A percentile compares a stretch with the other conserved stretches of the same genome.
Evolutionary conservation across 495 filamentous ascomycete species (phyloP).

Genomic region (Viridothelium virens): DNA sequence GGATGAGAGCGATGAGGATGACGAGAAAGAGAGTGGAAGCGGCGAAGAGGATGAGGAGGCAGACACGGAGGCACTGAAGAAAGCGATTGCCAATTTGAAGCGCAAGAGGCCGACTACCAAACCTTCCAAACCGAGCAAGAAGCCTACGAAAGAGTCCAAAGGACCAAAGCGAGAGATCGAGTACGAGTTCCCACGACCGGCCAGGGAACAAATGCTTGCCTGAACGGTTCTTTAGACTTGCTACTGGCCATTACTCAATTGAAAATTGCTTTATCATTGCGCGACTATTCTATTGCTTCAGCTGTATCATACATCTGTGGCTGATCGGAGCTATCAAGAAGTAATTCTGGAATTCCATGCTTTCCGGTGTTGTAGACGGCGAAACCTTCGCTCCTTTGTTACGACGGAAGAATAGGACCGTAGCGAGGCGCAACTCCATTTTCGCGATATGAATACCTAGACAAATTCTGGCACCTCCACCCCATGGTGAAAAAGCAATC

Average conservation of each 20-base stretch:
- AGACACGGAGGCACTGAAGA: conserved; percentile 32
- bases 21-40: conserved; percentile 40
- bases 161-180: conserved; percentile 42
- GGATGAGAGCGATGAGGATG: conserved; percentile 33
- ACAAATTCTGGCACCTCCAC: conserved; percentile 23
- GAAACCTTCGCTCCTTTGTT: conserved; percentile 14
- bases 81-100: conserved; percentile 37
- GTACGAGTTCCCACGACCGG: conserved; percentile 41
- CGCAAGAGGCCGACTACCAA: conserved; percentile 38
- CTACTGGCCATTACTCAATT: background rate
- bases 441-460: conserved; percentile 27
- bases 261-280: background rate
- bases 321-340: conserved; percentile 28
- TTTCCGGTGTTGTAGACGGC: conserved; percentile 16
- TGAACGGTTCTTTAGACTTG: background rate
- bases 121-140: conserved; percentile 38
- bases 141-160: conserved; percentile 39
- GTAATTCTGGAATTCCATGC: conserved; percentile 29
- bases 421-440: conserved; percentile 29
- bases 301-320: conserved; percentile 24
- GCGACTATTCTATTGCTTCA: background rate
- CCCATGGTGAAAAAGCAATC: conserved; percentile 25
- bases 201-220: conserved; percentile 5
- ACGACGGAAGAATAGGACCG: conserved; percentile 24
- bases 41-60: conserved; percentile 22